Conservation (phyloP, 495 filamentous ascomycete genomes). For the Xylaria nigripes region DNA sequence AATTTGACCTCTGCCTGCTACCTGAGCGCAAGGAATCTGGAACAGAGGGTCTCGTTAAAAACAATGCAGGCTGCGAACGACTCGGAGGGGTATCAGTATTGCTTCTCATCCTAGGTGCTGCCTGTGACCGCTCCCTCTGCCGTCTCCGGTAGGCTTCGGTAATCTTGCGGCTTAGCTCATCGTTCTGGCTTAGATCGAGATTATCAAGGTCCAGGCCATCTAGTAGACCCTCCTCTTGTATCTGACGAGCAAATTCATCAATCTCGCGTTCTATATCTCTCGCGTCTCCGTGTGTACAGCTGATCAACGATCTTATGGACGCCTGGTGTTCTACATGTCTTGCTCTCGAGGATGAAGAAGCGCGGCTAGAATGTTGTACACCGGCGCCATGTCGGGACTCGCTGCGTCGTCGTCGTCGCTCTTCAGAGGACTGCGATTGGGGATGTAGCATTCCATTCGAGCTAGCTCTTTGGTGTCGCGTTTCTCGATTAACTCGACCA, state of each 20-base stretch:
- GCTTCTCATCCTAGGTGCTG: constrained; percentile 30
- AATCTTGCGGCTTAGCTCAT: constrained; percentile 80
- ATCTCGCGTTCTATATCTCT: constrained; percentile 58
- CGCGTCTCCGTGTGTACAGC: constrained; percentile 62
- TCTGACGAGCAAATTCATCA: constrained; percentile 81
- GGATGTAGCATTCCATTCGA: constrained; percentile 25
- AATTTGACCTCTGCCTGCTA: constrained; percentile 33
- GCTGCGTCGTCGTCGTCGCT: constrained; percentile 23
- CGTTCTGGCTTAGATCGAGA: constrained; percentile 66
- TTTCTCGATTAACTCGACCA: constrained; percentile 19
- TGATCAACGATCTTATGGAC: constrained; percentile 74
- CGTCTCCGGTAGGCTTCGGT: constrained; percentile 75
- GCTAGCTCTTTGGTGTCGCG: constrained; percentile 19
- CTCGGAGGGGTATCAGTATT: constrained; percentile 29
- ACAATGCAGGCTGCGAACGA: constrained; percentile 20
- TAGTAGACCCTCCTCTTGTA: constrained; percentile 77
- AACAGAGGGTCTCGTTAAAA: constrained; percentile 22
- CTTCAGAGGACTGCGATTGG: constrained; percentile 20
- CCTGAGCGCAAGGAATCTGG: constrained; percentile 26
- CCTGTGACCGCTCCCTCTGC: constrained; percentile 46
- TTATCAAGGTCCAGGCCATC: constrained; percentile 80
- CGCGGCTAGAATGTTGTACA: constrained; percentile 28
- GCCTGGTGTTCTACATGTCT: constrained; percentile 76
- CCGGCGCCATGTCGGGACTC: constrained; percentile 25
- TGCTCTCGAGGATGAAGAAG: constrained; percentile 26